Evolutionary conservation across 768 basidiomycete genomes (phyloP), one percentile per base, ranked within the genome.

Genomic region (Leccinum longicurvipes): DNA sequence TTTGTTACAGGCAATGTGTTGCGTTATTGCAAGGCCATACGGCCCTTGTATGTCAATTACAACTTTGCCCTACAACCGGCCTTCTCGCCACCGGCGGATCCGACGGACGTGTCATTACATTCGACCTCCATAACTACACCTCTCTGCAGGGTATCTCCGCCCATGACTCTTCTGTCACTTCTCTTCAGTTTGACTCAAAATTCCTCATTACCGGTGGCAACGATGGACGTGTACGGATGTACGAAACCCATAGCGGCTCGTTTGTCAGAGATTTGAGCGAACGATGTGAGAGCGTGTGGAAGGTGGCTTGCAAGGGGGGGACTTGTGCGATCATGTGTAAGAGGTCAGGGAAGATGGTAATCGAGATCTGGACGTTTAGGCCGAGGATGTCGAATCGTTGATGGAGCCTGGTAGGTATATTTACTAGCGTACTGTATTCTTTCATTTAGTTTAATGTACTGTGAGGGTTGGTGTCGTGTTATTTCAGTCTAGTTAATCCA

Each of bases 1-100:
- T 11, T 41, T 21, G 31, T 57, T 25, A 10, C 69, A 94, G 92
- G 7, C 76, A 85, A 54, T 96, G 93, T 66, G 65, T 86, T 10
- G 94, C 93, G 2, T 80, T 94, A 17, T 78, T 98, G 0, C 89
- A 92, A 72, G 93, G 91, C 4, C 95, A 98, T 72, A 93, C 91
- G 0, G 87, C 91, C 1, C 87, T 98, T 52, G 92, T 98, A 28
- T 95, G 93, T 61, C 91, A 94, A 66, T 77, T 98, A 9, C 91
- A 93, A 65, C 81, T 95, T 46, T 83, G 83, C 8, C 82, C 84
- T 25, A 76, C 72, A 15, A 57, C 67, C 6, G 71, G 63, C 45
- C 72, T 85, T 45, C 84, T 94, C 55, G 85, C 86, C 27, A 93
- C 93, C 0, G 92, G 91, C 51, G 89, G 88, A 6, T 91, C 93